Evolutionary conservation across 139 green algal genomes (phyloP).

Genomic region (Picochlorum sp.): DNA sequence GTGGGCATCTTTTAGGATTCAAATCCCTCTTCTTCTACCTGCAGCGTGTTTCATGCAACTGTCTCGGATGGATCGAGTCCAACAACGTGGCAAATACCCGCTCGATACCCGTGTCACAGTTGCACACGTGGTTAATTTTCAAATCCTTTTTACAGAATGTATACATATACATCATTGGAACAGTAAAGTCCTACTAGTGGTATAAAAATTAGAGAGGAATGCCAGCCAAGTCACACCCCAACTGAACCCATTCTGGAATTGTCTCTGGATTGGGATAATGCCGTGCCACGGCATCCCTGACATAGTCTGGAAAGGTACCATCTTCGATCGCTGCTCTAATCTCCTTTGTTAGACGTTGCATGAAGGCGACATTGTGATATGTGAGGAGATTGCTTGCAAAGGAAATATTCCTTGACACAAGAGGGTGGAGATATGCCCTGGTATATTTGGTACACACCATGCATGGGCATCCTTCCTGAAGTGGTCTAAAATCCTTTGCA

Average conservation of each 20-base stretch:
- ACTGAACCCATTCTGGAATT: conserved; percentile 48
- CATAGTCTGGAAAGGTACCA: conserved; percentile 57
- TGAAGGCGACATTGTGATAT: conserved; percentile 90
- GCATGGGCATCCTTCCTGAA: conserved; percentile 69
- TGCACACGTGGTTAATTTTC: no score
- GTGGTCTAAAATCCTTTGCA: conserved; percentile 56
- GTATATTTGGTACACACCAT: conserved; percentile 68
- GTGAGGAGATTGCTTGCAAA: conserved; percentile 66
- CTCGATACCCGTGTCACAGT: no score
- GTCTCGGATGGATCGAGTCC: no score
- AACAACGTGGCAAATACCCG: no score
- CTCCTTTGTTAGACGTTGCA: conserved; percentile 45
- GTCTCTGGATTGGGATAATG: conserved; percentile 49
- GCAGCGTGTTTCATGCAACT: no score
- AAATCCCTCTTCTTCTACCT: no score
- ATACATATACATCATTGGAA: no score
- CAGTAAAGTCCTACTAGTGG: no score
- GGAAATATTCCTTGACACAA: conserved; percentile 55
- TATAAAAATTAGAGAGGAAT: conserved; percentile 17
- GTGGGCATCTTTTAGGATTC: no score
- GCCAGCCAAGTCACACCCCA: conserved; percentile 43
- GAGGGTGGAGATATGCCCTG: conserved; percentile 70
- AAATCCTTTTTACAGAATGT: no score
- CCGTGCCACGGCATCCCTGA: conserved; percentile 46
- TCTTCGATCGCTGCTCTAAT: conserved; percentile 56